Evolutionary conservation across 164 flowering plant genomes (phyloP), one percentile per base, ranked within the genome.

Genomic region (Sextonia rubra): DNA sequence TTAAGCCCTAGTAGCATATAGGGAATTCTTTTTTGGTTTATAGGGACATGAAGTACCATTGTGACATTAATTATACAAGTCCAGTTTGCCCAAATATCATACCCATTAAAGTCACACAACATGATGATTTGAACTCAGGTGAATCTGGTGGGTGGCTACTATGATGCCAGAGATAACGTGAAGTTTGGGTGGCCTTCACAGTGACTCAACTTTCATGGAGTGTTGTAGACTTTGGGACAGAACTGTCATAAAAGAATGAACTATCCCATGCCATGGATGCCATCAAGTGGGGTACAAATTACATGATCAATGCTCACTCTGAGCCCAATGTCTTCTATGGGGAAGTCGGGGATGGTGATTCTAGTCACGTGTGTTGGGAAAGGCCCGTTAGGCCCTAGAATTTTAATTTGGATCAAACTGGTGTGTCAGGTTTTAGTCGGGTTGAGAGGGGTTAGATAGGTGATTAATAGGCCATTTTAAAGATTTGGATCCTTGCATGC

Each of bases 281-380:
- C 67, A 75, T 88, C 25, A 78, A 66, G 48, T 86, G 92, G 92
- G 89, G 82, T 0, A 83, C 90, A 0, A 86, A 88, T 62, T 88
- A 88, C 82, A 62, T 88, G 14, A 64, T 88, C 68, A 83, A 85
- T 49, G 86, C 92, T 12, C 86, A 85, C 60, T 71, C 86, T 0
- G n/a, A 74, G 24, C 82, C 86, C 0, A 52, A 81, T 63, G 80
- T 81, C 9, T 78, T 88, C 3, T 88, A 82, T 32, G 87, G 86
- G 11, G 73, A 92, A 83, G 90, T 89, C 4, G 95, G 96, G 3
- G 90, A 90, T n/a, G 89, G 88, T 0, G 65, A 71, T 22, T 78
- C 91, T 0, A 96, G 90, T 69, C 97, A 92, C 60, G 77, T 60
- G 0, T 90, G 97, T 65, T 92, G 96, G 96, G 65, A 74, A 80